These are phyloP conservation scores for Pseudomassariella vexata DNA, from an alignment of 2,329 filamentous ascomycete genomes.

Conservation along the genomic window DNA sequence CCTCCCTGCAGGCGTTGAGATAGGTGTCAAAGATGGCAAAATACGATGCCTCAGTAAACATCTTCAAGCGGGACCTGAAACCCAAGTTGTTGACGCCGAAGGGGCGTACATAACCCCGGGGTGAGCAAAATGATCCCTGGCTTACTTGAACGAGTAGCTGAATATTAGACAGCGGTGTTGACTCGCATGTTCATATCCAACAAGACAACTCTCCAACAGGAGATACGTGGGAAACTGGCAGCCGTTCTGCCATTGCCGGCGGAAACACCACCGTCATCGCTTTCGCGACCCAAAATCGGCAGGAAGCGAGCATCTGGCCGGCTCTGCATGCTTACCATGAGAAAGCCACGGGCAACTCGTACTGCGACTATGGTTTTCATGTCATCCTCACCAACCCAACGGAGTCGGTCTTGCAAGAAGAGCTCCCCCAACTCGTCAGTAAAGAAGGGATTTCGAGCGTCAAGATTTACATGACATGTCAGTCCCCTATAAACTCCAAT, in stretches of 20 bases:
- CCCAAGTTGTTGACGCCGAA: conserved; percentile 35
- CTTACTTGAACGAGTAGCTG: too few species aligned
- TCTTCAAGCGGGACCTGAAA: conserved; percentile 25
- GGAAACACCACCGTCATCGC: conserved; percentile 44
- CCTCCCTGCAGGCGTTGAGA: conserved; percentile 33
- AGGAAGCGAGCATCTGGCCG: conserved; percentile 31
- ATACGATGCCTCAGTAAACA: conserved; percentile 36
- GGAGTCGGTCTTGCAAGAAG: conserved; percentile 11
- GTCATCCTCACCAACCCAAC: conserved; percentile 15
- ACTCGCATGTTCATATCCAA: conserved; percentile 42
- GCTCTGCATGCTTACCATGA: conserved; percentile 35
- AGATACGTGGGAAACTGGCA: conserved; percentile 36
- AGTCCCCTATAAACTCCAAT: neutral
- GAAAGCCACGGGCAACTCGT: conserved; percentile 31
- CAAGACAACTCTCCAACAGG: conserved; percentile 36
- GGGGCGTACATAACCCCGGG: conserved; percentile 37
- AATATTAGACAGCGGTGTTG: conserved; percentile 31
- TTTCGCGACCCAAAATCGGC: conserved; percentile 39
- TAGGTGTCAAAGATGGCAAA: conserved; percentile 40
- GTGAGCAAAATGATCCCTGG: conserved; percentile 19
- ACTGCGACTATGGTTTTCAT: conserved; percentile 54
- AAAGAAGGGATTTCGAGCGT: conserved; percentile 4
- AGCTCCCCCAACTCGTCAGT: conserved; percentile 1
- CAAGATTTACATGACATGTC: conserved; percentile 6
- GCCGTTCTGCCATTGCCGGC: conserved; percentile 38